Conservation (phyloP, 352 stramenopile species). For the Phytopythium boreale region DNA sequence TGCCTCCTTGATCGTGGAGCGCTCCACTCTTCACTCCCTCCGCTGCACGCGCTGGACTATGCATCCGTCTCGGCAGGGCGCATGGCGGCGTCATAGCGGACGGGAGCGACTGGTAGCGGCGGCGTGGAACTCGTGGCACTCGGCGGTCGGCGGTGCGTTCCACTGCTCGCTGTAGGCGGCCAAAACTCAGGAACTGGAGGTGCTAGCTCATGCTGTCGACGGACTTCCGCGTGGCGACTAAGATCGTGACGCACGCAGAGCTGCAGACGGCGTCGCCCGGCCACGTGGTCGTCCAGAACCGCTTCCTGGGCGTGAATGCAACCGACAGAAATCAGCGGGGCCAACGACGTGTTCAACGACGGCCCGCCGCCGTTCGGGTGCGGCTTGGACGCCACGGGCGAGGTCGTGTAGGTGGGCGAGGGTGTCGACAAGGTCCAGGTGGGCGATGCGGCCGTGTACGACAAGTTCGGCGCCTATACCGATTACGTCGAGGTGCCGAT, state of each 20-base stretch:
- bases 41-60: too few relatives aligned
- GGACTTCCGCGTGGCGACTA: conserved; percentile 31
- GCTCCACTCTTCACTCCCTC: too few relatives aligned
- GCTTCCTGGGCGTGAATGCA: conserved; percentile 46
- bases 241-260: conserved; percentile 25
- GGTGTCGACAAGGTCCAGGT: conserved; percentile 41
- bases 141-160: too few relatives aligned
- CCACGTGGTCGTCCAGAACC: conserved; percentile 30
- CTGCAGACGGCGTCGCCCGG: conserved; percentile 19
- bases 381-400: conserved; percentile 38
- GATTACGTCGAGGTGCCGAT: conserved; percentile 45
- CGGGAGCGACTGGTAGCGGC: too few relatives aligned
- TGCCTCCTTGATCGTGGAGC: too few relatives aligned
- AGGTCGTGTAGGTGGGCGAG: conserved; percentile 30
- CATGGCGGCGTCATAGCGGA: too few relatives aligned
- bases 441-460: conserved; percentile 35
- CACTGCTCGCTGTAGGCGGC: too few relatives aligned
- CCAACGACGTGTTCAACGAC: conserved; percentile 28
- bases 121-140: too few relatives aligned
- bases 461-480: conserved; percentile 22
- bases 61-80: too few relatives aligned
- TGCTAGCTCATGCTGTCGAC: conserved; percentile 39
- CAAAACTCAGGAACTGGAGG: too few relatives aligned
- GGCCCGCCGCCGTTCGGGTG: conserved; percentile 43
- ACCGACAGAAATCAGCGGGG: conserved; percentile 52